These are phyloP conservation scores for Westerdykella sp. DNA, from an alignment of 2,329 filamentous ascomycete genomes.

Conservation along the genomic window DNA sequence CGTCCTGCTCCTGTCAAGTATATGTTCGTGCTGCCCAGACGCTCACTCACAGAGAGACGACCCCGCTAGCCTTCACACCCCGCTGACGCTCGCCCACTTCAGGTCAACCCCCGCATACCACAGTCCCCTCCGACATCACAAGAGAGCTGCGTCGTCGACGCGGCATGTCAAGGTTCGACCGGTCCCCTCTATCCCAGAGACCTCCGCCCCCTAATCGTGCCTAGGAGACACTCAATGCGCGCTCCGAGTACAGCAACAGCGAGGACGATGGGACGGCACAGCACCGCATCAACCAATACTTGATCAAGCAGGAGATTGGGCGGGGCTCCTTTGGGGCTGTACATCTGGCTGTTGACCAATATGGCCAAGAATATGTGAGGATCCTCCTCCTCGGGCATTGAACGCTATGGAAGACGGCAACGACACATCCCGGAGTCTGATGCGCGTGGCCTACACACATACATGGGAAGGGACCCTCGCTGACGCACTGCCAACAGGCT, in stretches of 20 bases:
- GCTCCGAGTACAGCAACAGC: conserved; percentile 78
- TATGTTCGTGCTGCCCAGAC: conserved; percentile 37
- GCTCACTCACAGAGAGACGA: conserved; percentile 7
- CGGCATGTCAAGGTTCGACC: conserved; percentile 55
- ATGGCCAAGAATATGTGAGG: conserved; percentile 84
- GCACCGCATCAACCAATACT: conserved; percentile 90
- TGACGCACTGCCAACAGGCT: conserved; percentile 53
- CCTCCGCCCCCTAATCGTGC: neutral
- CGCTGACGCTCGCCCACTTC: conserved; percentile 2
- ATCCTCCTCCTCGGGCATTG: conserved; percentile 17
- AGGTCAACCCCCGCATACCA: conserved; percentile 55
- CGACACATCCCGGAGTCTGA: conserved; percentile 8
- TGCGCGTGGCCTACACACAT: conserved; percentile 19
- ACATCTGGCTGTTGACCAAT: conserved; percentile 83
- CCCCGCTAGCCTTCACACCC: conserved; percentile 21
- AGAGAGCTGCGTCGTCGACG: conserved; percentile 53
- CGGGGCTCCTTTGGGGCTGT: conserved; percentile 92
- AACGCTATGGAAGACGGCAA: conserved; percentile 1
- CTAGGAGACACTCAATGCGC: conserved; percentile 81
- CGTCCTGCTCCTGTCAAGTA: conserved; percentile 45
- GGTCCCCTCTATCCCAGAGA: neutral
- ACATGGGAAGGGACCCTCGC: conserved; percentile 15
- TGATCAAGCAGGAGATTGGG: conserved; percentile 93
- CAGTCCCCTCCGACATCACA: conserved; percentile 60
- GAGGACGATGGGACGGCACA: conserved; percentile 74